phyloP scores from a whole-genome alignment of 2,329 filamentous ascomycete genomes.

The Talaromyces verruculosus region DNA sequence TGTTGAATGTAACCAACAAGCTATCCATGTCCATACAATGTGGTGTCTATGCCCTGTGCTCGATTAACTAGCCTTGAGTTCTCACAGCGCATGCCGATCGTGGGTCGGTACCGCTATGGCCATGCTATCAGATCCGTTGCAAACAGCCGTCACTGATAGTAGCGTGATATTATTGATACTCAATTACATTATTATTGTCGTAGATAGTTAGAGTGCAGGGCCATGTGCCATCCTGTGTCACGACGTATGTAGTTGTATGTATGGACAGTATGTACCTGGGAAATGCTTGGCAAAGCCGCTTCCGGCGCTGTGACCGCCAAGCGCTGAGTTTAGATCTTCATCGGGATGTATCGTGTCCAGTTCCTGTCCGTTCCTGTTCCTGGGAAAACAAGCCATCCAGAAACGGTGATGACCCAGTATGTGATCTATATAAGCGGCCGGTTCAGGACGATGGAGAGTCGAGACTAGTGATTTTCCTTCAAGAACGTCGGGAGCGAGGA shows the following conservation, averaged over 20 bases:
- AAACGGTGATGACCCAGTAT: background rate
- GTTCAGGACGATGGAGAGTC: background rate
- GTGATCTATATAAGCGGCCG: background rate
- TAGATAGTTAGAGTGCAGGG: background rate
- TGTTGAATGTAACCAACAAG: background rate
- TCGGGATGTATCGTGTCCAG: slow-evolving; percentile 4
- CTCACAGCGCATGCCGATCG: background rate
- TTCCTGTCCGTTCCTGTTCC: background rate
- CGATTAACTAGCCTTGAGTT: background rate
- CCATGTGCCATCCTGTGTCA: slow-evolving; percentile 2
- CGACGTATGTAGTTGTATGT: background rate
- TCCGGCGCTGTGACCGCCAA: slow-evolving; percentile 9
- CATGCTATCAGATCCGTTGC: background rate
- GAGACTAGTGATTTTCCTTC: background rate
- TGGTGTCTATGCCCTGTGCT: background rate
- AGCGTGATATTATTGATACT: background rate
- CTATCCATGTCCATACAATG: background rate
- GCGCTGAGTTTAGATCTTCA: slow-evolving; percentile 1
- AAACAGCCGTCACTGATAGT: background rate
- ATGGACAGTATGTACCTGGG: background rate
- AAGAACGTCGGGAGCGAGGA: background rate
- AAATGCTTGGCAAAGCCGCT: slow-evolving; percentile 11
- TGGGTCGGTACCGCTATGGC: background rate
- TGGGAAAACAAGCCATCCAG: background rate
- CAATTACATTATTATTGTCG: background rate